Conservation (phyloP, 331 rosid genomes). For the Acacia pycnantha region DNA sequence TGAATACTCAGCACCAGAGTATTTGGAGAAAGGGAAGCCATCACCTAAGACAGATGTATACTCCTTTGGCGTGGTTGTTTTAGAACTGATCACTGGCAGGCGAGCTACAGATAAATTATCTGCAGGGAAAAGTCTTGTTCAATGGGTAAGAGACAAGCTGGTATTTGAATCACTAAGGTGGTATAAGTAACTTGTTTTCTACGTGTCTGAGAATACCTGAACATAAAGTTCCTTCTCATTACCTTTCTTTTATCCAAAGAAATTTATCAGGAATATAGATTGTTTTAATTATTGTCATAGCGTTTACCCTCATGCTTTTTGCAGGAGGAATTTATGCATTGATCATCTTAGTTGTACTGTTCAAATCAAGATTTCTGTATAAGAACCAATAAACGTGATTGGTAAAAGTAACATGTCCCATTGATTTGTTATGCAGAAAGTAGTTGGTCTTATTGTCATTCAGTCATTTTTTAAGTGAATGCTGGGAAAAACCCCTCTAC, state of each 20-base stretch:
- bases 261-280: neutral
- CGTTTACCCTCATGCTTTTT: neutral
- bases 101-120: neutral
- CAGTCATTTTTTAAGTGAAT: neutral
- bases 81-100: slow-evolving; percentile 24
- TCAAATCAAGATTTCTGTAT: neutral
- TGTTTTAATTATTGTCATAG: neutral
- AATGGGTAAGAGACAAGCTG: slow-evolving; percentile 14
- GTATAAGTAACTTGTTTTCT: neutral
- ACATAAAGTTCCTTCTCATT: neutral
- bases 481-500: neutral
- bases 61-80: slow-evolving; percentile 27
- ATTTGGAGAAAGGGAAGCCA: slow-evolving; percentile 6
- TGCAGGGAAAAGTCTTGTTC: slow-evolving; percentile 12
- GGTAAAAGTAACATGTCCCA: neutral
- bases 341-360: neutral
- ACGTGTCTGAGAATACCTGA: neutral
- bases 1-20: slow-evolving; percentile 19
- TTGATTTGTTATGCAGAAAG: neutral
- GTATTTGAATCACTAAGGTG: neutral
- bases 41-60: slow-evolving; percentile 20
- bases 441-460: neutral
- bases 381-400: neutral
- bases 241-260: neutral
- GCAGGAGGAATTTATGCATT: neutral